Base-by-base conservation (phyloP, 2,329 filamentous ascomycete genomes). In the Phaeosphaeria sp. region DNA sequence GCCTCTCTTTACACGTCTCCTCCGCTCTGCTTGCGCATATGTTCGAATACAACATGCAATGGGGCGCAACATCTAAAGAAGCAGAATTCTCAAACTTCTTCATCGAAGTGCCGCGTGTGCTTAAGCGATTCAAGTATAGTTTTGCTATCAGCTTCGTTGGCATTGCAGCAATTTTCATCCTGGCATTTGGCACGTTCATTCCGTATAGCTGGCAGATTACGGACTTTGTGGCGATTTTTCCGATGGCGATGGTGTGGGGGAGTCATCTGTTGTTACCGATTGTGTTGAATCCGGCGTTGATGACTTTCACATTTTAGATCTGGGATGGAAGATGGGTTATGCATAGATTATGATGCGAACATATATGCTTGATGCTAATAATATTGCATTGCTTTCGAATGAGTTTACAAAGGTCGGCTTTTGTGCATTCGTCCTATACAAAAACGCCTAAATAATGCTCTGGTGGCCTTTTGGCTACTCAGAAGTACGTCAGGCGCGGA, bases 21-120 rank as follows among this genome's bases (percentile, higher is more conserved):
- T 89, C 93, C 74, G 92, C 92, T 1, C 82, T 96, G 30, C 78
- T 95, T 47, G 85, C 88, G 4, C 92, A 96, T 80, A 92, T 95
- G 86, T 91, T 95, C 73, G 88, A 91, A 79, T 87, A 94, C 72
- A 85, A 95, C 78, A 94, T 95, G 89, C 87, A 86, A 2, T 95
- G 92, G 92, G 91, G 91, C 50, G 88, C 91, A 1, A 96, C 92
- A 0, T 85, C 88, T 44, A 96, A 96, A 79, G 92, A 96, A 80
- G 86, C 86, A 48, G 89, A 92, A 69, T 88, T 90, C 71, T 89
- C 89, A 27, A 90, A 92, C 77, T 96, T 96, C 79, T 94, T 93
- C 79, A 90, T 91, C 58, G 92, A 95, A 73, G 86, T 93, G 17
- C 89, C 90, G 36, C 90, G 90, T 73, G 90, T 96, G 43, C 74